These are phyloP conservation scores for Prunus yedoensis DNA, from an alignment of 331 rosid genomes.

Conservation along the genomic window DNA sequence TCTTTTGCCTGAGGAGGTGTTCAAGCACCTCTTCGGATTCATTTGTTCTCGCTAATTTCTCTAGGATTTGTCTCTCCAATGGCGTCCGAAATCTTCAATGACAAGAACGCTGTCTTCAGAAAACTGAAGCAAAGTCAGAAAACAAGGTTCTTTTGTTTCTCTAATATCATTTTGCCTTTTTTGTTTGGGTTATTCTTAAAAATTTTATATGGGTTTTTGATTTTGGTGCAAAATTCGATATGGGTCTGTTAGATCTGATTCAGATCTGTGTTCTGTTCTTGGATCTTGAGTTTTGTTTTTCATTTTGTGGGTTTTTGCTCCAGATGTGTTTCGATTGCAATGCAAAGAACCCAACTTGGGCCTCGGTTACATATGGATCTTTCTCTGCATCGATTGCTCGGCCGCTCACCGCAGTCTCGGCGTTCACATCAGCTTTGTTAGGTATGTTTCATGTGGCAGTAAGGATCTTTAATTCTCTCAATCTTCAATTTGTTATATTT, in stretches of 20 bases:
- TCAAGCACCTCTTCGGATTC: conserved; percentile 39
- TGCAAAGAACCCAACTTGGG: conserved; percentile 98
- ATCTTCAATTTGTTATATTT: neutral
- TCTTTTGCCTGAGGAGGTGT: conserved; percentile 49
- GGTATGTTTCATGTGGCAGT: conserved; percentile 40
- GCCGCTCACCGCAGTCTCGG: conserved; percentile 94
- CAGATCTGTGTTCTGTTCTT: conserved; percentile 43
- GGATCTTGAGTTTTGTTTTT: conserved; percentile 17
- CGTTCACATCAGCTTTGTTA: conserved; percentile 92
- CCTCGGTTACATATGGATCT: conserved; percentile 91
- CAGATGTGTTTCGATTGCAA: conserved; percentile 98
- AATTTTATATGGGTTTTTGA: neutral
- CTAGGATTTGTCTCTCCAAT: conserved; percentile 25
- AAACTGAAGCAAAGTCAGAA: conserved; percentile 81
- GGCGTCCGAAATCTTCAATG: conserved; percentile 71
- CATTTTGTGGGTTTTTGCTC: neutral
- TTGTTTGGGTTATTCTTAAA: neutral
- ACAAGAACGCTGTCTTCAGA: conserved; percentile 67
- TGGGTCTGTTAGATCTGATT: conserved; percentile 44
- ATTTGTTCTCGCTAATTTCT: neutral
- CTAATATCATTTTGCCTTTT: neutral
- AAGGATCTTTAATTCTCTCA: neutral
- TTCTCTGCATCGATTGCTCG: conserved; percentile 98
- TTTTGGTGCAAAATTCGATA: conserved; percentile 5
- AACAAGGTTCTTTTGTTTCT: conserved; percentile 56